Base-by-base conservation (phyloP, 192 early-diverging fungal genomes). In the Pilaira anomala region DNA sequence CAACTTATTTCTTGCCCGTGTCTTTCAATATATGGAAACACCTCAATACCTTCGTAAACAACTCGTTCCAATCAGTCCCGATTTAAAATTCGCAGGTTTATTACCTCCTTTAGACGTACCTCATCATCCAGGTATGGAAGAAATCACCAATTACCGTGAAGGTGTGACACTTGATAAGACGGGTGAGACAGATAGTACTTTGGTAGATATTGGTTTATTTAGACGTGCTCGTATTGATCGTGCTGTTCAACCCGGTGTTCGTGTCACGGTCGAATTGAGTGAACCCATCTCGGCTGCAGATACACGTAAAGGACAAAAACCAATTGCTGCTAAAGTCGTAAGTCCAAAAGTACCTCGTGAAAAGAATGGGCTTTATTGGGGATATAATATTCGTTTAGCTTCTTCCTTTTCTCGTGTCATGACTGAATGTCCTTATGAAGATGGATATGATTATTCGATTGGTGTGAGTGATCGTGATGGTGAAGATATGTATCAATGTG, bases 21-120 rank as follows among this genome's bases (percentile, higher is more conserved):
- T 85, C 14, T 73, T 89, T 39, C 86, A 87, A 64, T 87, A 85
- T 53, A 76, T 87, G 48, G 88, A 89, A 75, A 81, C 83, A 24
- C 88, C 88, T 19, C 84, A 85, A 57, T 83, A 89, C 65, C 67
- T 89, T 29, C 79, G 88, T 18, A 87, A 85, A 26, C 71, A 75
- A 16, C 63, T 89, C 8, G 83, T 89, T 66, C 88, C 88, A n/a
- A 75, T 88, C 25, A 83, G 82, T 60, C 66, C 76, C 22, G 86
- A 88, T 60, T 66, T 89, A 42, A 78, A 78, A 76, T 86, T 82
- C 60, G 86, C 84, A 2, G 74, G 80, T 12, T 68, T 87, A 41
- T 66, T 89, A 53, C 86, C 84, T 62, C 83, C 84, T 16, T 62
- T 89, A 60, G 85, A 86, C 67, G 70, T 79, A 11, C 81, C 88